phyloP scores from a whole-genome alignment of 345 rosid genomes.

The Garcia nutans region DNA sequence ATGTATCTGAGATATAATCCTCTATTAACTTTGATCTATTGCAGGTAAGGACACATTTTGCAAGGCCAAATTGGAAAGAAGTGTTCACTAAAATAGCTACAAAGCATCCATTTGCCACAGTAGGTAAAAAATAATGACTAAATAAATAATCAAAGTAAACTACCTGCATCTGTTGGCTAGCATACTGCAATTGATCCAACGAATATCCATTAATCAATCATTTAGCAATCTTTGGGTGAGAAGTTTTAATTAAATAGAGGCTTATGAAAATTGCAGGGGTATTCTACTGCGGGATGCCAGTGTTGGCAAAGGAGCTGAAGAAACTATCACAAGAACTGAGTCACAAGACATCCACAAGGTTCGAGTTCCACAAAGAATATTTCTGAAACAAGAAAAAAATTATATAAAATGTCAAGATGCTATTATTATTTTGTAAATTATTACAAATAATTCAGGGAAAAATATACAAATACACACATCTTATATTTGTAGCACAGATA shows the following conservation, averaged over 20 bases:
- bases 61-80: constrained; percentile 94
- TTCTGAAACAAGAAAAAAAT: constrained; percentile 43
- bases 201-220: background rate
- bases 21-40: constrained; percentile 2
- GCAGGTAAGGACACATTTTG: constrained; percentile 95
- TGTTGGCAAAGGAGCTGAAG: constrained; percentile 83
- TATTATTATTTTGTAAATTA: constrained; percentile 23
- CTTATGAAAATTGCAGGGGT: constrained; percentile 59
- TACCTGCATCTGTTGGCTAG: background rate
- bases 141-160: background rate
- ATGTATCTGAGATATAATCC: background rate
- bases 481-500: constrained; percentile 10
- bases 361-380: constrained; percentile 91
- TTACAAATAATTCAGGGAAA: constrained; percentile 1
- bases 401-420: constrained; percentile 5
- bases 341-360: constrained; percentile 72
- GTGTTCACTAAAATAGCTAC: constrained; percentile 73
- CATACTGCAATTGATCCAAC: background rate
- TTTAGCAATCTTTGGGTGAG: background rate
- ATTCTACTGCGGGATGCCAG: constrained; percentile 88
- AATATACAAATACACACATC: background rate
- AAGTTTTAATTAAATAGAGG: background rate
- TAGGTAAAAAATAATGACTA: constrained; percentile 45
- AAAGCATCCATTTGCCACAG: constrained; percentile 78
- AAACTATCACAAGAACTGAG: constrained; percentile 62